Evolutionary conservation across 345 rosid genomes (phyloP), one percentile per base, ranked within the genome.

Genomic region (Heritiera fomes): DNA sequence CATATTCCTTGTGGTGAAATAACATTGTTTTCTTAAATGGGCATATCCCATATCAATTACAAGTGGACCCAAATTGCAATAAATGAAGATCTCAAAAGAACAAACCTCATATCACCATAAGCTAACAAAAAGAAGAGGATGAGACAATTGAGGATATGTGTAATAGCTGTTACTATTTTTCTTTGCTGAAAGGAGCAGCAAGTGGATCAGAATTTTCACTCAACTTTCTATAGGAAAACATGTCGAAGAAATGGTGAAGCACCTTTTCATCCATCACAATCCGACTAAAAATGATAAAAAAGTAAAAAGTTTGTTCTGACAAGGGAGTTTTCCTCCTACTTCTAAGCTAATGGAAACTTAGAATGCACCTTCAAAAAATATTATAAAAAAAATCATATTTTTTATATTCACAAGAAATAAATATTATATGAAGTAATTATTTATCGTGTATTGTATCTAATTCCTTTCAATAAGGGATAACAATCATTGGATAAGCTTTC

Each of bases 211-310:
- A 64, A 64, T 49, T 55, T n/a, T 76, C 47, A 8, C 34, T 8
- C 0, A 9, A 23, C 34, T 60, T 58, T 55, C 59, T 38, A 40
- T 34, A 73, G 65, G 20, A 76, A 65, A 23, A 23, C 28, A 23
- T 23, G 28, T 23, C 14, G 73, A 30, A 68, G 18, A 34, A 69
- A 10, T 10, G 14, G 45, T n/a, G 46, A 78, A 69, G 46, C 75
- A 45, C 75, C 75, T 58, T 78, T 72, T 45, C 49, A 45, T 17
- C 41, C 34, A 69, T 23, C 55, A 45, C 38, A 69, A 69, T 46
- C 45, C 47, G 49, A 17, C 70, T 40, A 65, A 65, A 65, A 8
- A 38, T 65, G 49, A 40, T 50, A 15, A 14, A 15, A 47, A 28
- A 41, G 3, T 3, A 18, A n/a, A 68, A 69, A n/a, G 3, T 20